phyloP scores from a whole-genome alignment of 1,284 basidiomycete species.

The Leucoagaricus sp. region DNA sequence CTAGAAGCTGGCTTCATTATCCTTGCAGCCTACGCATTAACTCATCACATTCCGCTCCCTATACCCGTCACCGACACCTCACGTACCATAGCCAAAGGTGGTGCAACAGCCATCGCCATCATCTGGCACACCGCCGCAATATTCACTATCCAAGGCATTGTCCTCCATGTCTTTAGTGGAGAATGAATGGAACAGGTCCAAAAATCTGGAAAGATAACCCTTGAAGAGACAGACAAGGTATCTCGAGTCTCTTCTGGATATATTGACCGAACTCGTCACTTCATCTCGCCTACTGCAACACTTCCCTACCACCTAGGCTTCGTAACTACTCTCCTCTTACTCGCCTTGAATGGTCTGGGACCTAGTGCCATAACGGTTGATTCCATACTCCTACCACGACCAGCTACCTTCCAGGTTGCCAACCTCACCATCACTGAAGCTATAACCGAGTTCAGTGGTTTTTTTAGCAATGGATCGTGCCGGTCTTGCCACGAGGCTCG shows the following conservation, averaged over 20 bases:
- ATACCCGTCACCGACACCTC: too few relatives aligned
- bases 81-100: constrained; percentile 10
- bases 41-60: too few relatives aligned
- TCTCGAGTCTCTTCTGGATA: constrained; percentile 1
- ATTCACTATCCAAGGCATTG: background rate
- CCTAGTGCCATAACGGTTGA: constrained; percentile 3
- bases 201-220: background rate
- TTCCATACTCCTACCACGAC: background rate
- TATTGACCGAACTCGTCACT: background rate
- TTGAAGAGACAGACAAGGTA: background rate
- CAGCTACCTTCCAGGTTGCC: too few relatives aligned
- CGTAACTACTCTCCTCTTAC: background rate
- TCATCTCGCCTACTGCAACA: background rate
- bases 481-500: too few relatives aligned
- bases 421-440: too few relatives aligned
- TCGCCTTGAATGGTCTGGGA: background rate
- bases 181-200: background rate
- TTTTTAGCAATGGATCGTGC: too few relatives aligned
- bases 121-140: constrained; percentile 3
- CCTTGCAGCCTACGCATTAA: too few relatives aligned
- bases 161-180: constrained; percentile 1
- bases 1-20: too few relatives aligned
- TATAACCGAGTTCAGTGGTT: too few relatives aligned
- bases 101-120: background rate
- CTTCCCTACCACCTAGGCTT: background rate